A percentile compares a stretch with the other conserved stretches of the same genome.
Evolutionary conservation across 2,329 filamentous ascomycete species (phyloP).

Genomic region (Aureobasidium sp.): DNA sequence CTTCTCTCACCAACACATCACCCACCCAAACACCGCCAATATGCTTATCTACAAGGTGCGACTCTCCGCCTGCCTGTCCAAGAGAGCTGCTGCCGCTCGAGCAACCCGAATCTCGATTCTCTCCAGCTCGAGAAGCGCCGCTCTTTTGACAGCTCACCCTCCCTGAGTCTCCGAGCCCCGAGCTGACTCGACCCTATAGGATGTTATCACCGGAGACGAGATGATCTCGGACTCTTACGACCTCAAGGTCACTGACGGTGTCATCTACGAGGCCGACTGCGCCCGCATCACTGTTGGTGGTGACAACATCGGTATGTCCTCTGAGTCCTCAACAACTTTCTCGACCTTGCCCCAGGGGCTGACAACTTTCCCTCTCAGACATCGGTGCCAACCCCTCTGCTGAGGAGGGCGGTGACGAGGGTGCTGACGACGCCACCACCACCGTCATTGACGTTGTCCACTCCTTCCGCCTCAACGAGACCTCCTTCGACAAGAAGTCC

Average conservation of each 20-base stretch:
- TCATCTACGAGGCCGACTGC: constrained; percentile 88
- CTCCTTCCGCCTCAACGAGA: constrained; percentile 81
- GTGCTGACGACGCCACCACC: constrained; percentile 59
- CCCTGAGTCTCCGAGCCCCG: constrained; percentile 17
- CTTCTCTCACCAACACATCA: constrained; percentile 11
- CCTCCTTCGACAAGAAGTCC: constrained; percentile 77
- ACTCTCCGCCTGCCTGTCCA: constrained; percentile 19
- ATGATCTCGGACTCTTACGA: constrained; percentile 93
- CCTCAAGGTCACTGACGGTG: constrained; percentile 69
- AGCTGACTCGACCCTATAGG: constrained; percentile 47
- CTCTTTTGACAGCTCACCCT: neutral
- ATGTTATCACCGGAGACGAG: constrained; percentile 85
- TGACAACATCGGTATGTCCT: constrained; percentile 58
- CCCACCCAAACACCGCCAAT: constrained; percentile 26
- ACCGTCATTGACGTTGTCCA: constrained; percentile 89
- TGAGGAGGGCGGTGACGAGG: constrained; percentile 73
- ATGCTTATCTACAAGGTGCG: constrained; percentile 55
- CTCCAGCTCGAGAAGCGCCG: neutral
- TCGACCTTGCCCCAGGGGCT: neutral
- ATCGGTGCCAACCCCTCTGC: constrained; percentile 95
- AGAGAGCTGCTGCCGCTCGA: constrained; percentile 15
- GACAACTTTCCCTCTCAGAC: constrained; percentile 45
- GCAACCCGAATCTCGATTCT: neutral
- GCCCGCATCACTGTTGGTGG: constrained; percentile 75
- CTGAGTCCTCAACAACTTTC: neutral